phyloP scores from a whole-genome alignment of 2,329 filamentous ascomycete species.

The Diplocarpon mali region DNA sequence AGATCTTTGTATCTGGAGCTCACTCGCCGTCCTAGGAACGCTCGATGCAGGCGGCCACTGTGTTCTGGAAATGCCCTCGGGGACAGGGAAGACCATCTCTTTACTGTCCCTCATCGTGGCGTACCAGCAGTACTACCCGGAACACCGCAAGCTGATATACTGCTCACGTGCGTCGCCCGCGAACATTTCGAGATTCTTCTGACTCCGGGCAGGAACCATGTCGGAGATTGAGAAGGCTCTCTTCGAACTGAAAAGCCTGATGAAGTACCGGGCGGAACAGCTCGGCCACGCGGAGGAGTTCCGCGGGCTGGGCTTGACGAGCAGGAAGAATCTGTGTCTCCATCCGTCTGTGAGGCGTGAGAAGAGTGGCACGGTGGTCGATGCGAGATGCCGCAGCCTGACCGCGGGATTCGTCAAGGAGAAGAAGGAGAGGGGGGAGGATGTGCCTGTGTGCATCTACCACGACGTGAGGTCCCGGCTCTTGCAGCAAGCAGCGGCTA shows the following conservation, averaged over 20 bases:
- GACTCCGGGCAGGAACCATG: constrained; percentile 61
- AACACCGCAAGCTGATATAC: constrained; percentile 93
- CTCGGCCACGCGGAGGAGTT: constrained; percentile 92
- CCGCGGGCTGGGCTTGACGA: constrained; percentile 80
- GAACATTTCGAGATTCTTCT: not conserved
- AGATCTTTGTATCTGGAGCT: constrained; percentile 7
- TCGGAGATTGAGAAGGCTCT: constrained; percentile 98
- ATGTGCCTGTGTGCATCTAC: constrained; percentile 88
- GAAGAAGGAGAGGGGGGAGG: constrained; percentile 90
- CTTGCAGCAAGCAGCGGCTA: constrained; percentile 6
- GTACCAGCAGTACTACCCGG: constrained; percentile 88
- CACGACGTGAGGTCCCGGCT: constrained; percentile 56
- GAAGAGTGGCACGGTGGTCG: constrained; percentile 88
- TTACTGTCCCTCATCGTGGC: constrained; percentile 90
- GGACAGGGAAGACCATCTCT: constrained; percentile 94
- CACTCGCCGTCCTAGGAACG: constrained; percentile 39
- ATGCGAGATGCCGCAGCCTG: constrained; percentile 88
- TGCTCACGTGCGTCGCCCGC: constrained; percentile 59
- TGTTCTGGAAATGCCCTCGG: constrained; percentile 97
- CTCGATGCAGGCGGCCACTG: constrained; percentile 92
- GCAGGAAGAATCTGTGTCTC: constrained; percentile 92
- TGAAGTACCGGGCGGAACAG: constrained; percentile 87
- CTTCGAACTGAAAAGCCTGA: constrained; percentile 79
- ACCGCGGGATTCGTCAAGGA: constrained; percentile 97
- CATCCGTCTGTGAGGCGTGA: constrained; percentile 94